Percentiles rank a stretch among this genome's conserved stretches.
These are phyloP conservation scores for Chytriomyces sp. DNA, from an alignment of 192 early-diverging fungal genomes.

Conservation along the genomic window DNA sequence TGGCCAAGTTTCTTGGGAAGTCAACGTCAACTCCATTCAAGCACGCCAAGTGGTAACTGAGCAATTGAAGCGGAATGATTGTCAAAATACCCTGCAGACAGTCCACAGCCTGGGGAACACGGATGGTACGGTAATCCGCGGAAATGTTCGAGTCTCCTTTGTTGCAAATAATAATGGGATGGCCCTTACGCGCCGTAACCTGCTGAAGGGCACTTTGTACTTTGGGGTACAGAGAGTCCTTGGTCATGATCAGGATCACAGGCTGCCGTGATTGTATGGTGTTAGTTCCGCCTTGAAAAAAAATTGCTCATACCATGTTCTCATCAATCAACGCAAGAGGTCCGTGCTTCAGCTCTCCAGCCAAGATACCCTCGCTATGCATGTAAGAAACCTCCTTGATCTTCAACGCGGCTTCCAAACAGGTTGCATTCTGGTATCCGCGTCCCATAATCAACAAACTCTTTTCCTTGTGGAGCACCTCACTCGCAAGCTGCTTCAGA, in stretches of 20 bases:
- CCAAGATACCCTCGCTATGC: constrained; percentile 97
- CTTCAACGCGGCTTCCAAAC: constrained; percentile 96
- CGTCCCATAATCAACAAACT: constrained; percentile 93
- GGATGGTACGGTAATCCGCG: constrained; percentile 75
- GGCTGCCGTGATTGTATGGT: constrained; percentile 11
- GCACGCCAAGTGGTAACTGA: constrained; percentile 95
- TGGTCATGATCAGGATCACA: constrained; percentile 96
- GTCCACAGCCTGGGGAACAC: constrained; percentile 90
- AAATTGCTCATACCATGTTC: constrained; percentile 72
- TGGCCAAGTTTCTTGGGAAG: constrained; percentile 70
- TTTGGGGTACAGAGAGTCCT: constrained; percentile 72
- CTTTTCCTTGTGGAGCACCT: constrained; percentile 82
- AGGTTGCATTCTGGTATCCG: constrained; percentile 97
- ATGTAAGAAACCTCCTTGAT: constrained; percentile 99
- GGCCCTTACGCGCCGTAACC: constrained; percentile 94
- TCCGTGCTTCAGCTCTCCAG: constrained; percentile 99
- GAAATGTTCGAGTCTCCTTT: constrained; percentile 75
- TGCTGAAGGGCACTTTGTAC: constrained; percentile 84
- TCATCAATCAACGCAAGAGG: constrained; percentile 96
- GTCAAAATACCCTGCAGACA: constrained; percentile 93
- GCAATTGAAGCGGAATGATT: constrained; percentile 93
- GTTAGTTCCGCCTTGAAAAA: constrained; percentile 48
- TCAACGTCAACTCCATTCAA: constrained; percentile 93
- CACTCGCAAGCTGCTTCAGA: constrained; percentile 80
- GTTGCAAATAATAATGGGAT: constrained; percentile 97